phyloP scores from a whole-genome alignment of 202 grass and related monocot genomes.

The Elaeis oleifera region DNA sequence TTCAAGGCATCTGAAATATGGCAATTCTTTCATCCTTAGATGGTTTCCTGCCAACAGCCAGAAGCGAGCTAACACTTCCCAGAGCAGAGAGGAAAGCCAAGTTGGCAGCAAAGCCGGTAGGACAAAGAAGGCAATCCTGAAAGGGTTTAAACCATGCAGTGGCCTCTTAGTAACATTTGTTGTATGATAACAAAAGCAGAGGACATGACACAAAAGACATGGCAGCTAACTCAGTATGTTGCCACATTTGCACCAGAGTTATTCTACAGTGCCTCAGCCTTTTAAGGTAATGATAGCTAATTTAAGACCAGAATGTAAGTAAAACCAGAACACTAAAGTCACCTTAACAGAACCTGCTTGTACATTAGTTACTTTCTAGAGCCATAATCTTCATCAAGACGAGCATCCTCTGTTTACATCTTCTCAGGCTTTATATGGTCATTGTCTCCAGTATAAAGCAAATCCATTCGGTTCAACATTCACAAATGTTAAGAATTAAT shows the following conservation, averaged over 20 bases:
- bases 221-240: not conserved
- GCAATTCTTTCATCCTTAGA: conserved; percentile 40
- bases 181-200: not conserved
- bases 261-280: too few relatives aligned
- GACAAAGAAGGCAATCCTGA: conserved; percentile 85
- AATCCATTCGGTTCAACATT: too few relatives aligned
- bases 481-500: too few relatives aligned
- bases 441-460: too few relatives aligned
- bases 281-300: too few relatives aligned
- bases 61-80: conserved; percentile 59
- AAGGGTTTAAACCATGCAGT: conserved; percentile 7
- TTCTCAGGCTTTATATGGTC: too few relatives aligned
- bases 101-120: conserved; percentile 81
- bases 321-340: too few relatives aligned
- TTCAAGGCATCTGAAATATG: conserved; percentile 89
- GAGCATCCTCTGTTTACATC: too few relatives aligned
- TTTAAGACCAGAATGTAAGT: too few relatives aligned
- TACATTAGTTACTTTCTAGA: too few relatives aligned
- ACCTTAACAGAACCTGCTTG: too few relatives aligned
- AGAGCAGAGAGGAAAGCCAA: conserved; percentile 74
- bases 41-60: conserved; percentile 39
- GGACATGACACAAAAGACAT: not conserved
- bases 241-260: not conserved
- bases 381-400: too few relatives aligned
- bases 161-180: not conserved